A percentile compares a stretch with the other conserved stretches of the same genome.
Evolutionary conservation across 2,329 filamentous ascomycete species (phyloP).

Genomic region (Claviceps sp.): DNA sequence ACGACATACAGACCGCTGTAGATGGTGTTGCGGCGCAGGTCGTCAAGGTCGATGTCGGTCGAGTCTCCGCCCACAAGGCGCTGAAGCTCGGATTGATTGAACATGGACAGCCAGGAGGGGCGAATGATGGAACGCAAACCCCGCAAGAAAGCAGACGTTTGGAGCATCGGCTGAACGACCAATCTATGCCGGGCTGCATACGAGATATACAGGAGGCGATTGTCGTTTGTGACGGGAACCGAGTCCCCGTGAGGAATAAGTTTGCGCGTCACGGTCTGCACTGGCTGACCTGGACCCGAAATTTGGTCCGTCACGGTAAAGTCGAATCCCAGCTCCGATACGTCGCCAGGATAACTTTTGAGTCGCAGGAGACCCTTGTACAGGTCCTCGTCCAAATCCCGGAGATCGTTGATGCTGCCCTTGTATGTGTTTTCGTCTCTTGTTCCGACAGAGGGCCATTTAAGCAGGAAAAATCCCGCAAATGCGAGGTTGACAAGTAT

Average conservation of each 20-base stretch:
- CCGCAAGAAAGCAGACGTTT: slow-evolving; percentile 76
- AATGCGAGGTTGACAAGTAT: slow-evolving; percentile 90
- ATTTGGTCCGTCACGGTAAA: slow-evolving; percentile 75
- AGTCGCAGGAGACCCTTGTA: slow-evolving; percentile 75
- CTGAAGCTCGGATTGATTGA: slow-evolving; percentile 91
- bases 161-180: slow-evolving; percentile 61
- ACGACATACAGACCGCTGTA: slow-evolving; percentile 84
- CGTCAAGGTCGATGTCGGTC: slow-evolving; percentile 72
- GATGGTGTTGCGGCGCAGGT: slow-evolving; percentile 68
- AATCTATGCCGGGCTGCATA: slow-evolving; percentile 82
- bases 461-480: slow-evolving; percentile 88
- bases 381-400: slow-evolving; percentile 78
- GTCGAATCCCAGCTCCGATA: slow-evolving; percentile 58
- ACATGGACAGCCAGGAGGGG: slow-evolving; percentile 92
- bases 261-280: slow-evolving; percentile 56
- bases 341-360: slow-evolving; percentile 75
- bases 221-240: slow-evolving; percentile 75
- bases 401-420: slow-evolving; percentile 86
- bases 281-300: slow-evolving; percentile 29
- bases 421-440: slow-evolving; percentile 60
- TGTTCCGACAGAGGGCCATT: slow-evolving; percentile 69
- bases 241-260: slow-evolving; percentile 66
- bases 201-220: slow-evolving; percentile 86
- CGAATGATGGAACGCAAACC: slow-evolving; percentile 82
- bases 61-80: slow-evolving; percentile 83